Conservation (phyloP, 1,284 basidiomycete genomes). For the Heterobasidion irregulare region DNA sequence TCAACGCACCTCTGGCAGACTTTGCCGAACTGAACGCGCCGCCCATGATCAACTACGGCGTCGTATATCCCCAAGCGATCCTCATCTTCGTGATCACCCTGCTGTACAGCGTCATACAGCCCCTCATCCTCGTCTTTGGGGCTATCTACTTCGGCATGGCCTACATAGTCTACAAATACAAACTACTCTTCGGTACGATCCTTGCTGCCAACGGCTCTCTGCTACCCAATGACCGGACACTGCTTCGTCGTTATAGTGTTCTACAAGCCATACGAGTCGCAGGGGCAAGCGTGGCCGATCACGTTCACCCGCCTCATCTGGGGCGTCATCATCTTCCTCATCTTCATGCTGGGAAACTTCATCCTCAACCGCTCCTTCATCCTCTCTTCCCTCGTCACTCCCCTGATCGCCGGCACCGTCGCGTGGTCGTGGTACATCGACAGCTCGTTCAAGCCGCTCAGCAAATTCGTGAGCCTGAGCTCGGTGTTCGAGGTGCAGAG, state of each 20-base stretch:
- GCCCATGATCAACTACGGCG: constrained; percentile 92
- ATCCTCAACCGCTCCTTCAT: constrained; percentile 74
- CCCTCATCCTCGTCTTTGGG: constrained; percentile 90
- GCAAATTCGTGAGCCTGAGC: constrained; percentile 76
- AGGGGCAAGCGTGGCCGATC: constrained; percentile 92
- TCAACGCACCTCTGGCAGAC: constrained; percentile 37
- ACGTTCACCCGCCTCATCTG: constrained; percentile 84
- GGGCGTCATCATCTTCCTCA: constrained; percentile 80
- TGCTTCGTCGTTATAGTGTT: constrained; percentile 47
- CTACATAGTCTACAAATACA: constrained; percentile 97
- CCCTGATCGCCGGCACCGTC: constrained; percentile 70
- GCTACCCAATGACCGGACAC: neutral
- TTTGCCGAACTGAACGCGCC: constrained; percentile 96
- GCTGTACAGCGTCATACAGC: constrained; percentile 92
- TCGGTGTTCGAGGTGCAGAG: constrained; percentile 84
- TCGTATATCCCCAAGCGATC: constrained; percentile 91
- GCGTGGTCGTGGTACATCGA: constrained; percentile 78
- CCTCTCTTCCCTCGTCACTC: constrained; percentile 70
- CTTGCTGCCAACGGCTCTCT: neutral
- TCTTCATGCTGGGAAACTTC: constrained; percentile 95
- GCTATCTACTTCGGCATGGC: constrained; percentile 91
- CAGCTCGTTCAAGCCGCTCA: constrained; percentile 67
- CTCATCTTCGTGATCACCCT: constrained; percentile 93
- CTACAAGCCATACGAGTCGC: constrained; percentile 90
- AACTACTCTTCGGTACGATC: constrained; percentile 80